phyloP scores from a whole-genome alignment of 768 basidiomycete genomes.

The Boletus tylopilopsis region DNA sequence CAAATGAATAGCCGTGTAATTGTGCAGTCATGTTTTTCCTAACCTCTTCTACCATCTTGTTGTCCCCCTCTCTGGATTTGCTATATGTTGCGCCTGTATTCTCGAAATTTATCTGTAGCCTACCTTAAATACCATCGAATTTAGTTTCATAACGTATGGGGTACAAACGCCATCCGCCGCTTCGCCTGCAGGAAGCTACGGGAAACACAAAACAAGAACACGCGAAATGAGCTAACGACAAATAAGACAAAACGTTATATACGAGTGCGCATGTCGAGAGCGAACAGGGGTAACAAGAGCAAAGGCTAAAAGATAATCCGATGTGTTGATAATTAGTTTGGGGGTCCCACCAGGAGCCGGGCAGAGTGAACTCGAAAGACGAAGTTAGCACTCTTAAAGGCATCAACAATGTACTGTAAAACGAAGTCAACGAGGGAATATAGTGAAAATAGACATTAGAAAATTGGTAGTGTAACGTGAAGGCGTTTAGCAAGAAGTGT shows the following conservation, averaged over 20 bases:
- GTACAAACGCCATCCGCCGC: conserved; percentile 13
- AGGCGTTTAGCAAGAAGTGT: conserved; percentile 16
- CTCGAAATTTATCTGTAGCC: no score
- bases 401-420: conserved; percentile 17
- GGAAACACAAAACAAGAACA: conserved; percentile 35
- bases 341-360: conserved; percentile 16
- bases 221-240: conserved; percentile 23
- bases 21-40: not conserved
- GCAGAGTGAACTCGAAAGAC: conserved; percentile 17
- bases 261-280: conserved; percentile 36
- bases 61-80: not conserved
- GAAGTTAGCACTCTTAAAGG: conserved; percentile 14
- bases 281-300: conserved; percentile 35
- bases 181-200: conserved; percentile 7
- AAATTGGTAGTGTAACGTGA: conserved; percentile 2
- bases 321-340: conserved; percentile 26
- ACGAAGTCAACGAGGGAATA: conserved; percentile 19
- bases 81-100: no score
- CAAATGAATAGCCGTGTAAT: conserved; percentile 19
- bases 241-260: conserved; percentile 34
- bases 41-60: not conserved
- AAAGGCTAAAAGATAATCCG: conserved; percentile 32
- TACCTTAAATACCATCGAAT: conserved; percentile 14
- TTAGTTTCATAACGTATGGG: not conserved
- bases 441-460: conserved; percentile 11